These are phyloP conservation scores for Cryptosporidium bovis DNA, from an alignment of 169 alveolate species.

Conservation along the genomic window DNA sequence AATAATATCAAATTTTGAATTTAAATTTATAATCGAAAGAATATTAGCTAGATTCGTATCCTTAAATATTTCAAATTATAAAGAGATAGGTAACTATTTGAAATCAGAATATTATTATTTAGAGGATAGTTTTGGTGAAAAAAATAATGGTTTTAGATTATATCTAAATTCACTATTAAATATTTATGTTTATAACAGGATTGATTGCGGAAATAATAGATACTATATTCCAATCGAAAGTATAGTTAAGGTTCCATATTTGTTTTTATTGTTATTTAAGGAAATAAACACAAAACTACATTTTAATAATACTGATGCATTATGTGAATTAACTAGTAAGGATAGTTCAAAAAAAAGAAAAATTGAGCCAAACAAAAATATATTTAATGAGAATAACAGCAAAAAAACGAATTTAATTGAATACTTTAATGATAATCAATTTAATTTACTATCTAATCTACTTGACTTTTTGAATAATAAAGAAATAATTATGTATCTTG, in stretches of 20 bases:
- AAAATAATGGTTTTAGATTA: background rate
- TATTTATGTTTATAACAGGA: too few relatives aligned
- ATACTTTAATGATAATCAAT: too few relatives aligned
- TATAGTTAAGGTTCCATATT: constrained; percentile 22
- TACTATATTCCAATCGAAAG: background rate
- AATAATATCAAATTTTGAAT: background rate
- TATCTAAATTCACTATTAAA: constrained; percentile 7
- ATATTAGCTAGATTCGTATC: background rate
- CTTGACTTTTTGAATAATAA: constrained; percentile 22
- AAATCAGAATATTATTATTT: background rate
- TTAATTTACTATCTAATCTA: background rate
- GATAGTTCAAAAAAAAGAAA: constrained; percentile 16
- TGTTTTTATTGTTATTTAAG: constrained; percentile 4
- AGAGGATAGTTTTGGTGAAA: background rate
- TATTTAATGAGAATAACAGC: too few relatives aligned
- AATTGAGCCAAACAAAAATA: background rate
- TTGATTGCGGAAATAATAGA: background rate
- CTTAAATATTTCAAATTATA: constrained; percentile 5
- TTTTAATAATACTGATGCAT: background rate
- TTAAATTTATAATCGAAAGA: background rate
- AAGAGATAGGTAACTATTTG: background rate
- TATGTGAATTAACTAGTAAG: background rate
- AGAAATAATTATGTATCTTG: constrained; percentile 6
- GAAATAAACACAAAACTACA: background rate
- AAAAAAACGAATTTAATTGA: too few relatives aligned